These are phyloP conservation scores for Priceomyces haplophilus DNA, from an alignment of 805 yeast genomes.

Conservation along the genomic window DNA sequence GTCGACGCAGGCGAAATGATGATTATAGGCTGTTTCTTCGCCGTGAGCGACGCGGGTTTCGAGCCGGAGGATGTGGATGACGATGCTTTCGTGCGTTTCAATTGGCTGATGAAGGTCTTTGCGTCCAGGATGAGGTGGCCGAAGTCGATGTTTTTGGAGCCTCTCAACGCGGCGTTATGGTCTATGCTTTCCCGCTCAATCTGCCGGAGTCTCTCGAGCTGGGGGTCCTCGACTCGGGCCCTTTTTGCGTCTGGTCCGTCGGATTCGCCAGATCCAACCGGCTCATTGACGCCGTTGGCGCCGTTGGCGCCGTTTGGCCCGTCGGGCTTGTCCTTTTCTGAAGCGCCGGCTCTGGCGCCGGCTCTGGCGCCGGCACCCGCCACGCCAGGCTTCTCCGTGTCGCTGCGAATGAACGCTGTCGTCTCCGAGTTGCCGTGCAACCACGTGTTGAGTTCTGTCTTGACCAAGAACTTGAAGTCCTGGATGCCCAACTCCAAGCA, in stretches of 20 bases:
- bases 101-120: slow-evolving; percentile 50
- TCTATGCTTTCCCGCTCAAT: slow-evolving; percentile 53
- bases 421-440: slow-evolving; percentile 63
- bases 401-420: slow-evolving; percentile 45
- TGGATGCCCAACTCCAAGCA: slow-evolving; percentile 63
- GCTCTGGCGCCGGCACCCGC: slow-evolving; percentile 6
- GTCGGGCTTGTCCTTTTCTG: too few relatives aligned
- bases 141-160: slow-evolving; percentile 64
- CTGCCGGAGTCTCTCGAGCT: slow-evolving; percentile 42
- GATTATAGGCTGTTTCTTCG: slow-evolving; percentile 42
- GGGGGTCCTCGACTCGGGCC: slow-evolving; percentile 44
- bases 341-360: too few relatives aligned
- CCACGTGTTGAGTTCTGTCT: slow-evolving; percentile 82
- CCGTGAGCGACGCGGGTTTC: slow-evolving; percentile 3
- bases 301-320: too few relatives aligned
- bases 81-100: slow-evolving; percentile 32
- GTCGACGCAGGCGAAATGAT: slow-evolving; percentile 46
- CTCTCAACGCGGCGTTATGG: slow-evolving; percentile 62
- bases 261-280: neutral
- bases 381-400: neutral
- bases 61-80: slow-evolving; percentile 9
- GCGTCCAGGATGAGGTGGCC: slow-evolving; percentile 69
- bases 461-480: slow-evolving; percentile 77
- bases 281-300: neutral
- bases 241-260: slow-evolving; percentile 16